Conservation (phyloP, 169 alveolate genomes). For the Pseudocohnilembus persalinus region DNA sequence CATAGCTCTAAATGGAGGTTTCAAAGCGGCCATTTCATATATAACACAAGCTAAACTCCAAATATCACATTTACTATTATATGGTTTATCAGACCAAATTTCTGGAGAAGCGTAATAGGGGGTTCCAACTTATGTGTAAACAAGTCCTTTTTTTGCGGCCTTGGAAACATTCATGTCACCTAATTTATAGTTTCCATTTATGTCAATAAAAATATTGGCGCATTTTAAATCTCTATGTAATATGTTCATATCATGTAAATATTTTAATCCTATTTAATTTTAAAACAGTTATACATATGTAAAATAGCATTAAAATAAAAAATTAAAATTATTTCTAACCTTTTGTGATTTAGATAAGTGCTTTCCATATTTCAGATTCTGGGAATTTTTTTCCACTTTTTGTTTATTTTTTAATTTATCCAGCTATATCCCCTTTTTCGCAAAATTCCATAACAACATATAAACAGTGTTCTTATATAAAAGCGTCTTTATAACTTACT, state of each 20-base stretch:
- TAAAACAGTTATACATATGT: constrained; percentile 52
- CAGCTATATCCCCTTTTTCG: constrained; percentile 58
- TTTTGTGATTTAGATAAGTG: constrained; percentile 49
- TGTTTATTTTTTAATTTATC: constrained; percentile 46
- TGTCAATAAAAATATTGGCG: constrained; percentile 64
- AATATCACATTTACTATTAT: constrained; percentile 69
- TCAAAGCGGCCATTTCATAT: constrained; percentile 64
- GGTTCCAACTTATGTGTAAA: constrained; percentile 74
- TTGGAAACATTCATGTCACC: constrained; percentile 75
- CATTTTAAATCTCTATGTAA: constrained; percentile 77
- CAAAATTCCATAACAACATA: constrained; percentile 62
- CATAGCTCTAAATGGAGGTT: constrained; percentile 67
- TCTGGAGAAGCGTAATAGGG: constrained; percentile 81
- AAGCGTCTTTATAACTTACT: constrained; percentile 68
- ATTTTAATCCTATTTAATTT: constrained; percentile 60
- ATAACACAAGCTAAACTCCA: constrained; percentile 81
- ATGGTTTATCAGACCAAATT: constrained; percentile 75
- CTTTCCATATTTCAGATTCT: constrained; percentile 60
- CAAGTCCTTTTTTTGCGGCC: constrained; percentile 58
- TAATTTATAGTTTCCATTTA: constrained; percentile 46
- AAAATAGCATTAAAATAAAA: constrained; percentile 34
- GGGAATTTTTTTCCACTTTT: constrained; percentile 41
- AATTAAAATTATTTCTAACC: constrained; percentile 37
- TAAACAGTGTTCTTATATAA: constrained; percentile 29
- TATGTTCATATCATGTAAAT: constrained; percentile 74